Evolutionary conservation across 139 green algal genomes (phyloP).

Genomic region (Auxenochlorella pyrenoidosa): DNA sequence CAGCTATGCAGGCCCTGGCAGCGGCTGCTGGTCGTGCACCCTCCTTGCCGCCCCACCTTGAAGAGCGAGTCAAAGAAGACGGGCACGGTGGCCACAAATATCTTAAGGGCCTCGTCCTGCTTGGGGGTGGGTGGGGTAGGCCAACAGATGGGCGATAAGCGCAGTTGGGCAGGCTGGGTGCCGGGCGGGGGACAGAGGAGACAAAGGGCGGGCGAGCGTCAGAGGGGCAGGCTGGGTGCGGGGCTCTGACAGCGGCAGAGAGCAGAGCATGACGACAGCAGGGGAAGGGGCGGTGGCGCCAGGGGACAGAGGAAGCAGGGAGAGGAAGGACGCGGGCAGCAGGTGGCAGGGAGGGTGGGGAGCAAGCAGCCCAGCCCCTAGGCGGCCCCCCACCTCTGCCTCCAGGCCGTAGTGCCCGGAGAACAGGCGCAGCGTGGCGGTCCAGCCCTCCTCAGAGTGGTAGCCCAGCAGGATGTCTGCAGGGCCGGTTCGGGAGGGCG

Average conservation of each 20-base stretch:
- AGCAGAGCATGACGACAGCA: no score
- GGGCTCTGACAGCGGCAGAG: no score
- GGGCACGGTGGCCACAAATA: slow-evolving; percentile 84
- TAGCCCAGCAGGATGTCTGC: slow-evolving; percentile 87
- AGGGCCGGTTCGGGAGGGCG: not conserved
- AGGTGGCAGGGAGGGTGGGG: not conserved
- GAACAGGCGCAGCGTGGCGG: slow-evolving; percentile 78
- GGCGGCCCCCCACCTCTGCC: slow-evolving; percentile 55
- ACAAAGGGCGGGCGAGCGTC: no score
- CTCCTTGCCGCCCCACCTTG: slow-evolving; percentile 58
- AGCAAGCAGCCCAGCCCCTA: no score
- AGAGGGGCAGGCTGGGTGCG: no score
- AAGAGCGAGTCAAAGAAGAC: slow-evolving; percentile 90
- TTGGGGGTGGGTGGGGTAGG: not conserved
- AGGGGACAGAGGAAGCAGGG: no score
- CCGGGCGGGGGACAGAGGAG: no score
- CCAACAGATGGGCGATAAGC: no score
- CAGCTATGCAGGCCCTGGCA: not conserved
- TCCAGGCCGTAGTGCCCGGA: slow-evolving; percentile 84
- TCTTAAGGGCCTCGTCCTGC: slow-evolving; percentile 56
- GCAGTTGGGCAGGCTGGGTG: not conserved
- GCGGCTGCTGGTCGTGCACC: not conserved
- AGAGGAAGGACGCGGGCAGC: no score
- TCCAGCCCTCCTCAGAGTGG: slow-evolving; percentile 95
- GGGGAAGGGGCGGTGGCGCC: no score